Evolutionary conservation across 176 grass and related monocot species (phyloP).

Genomic region (Eleusine coracana): DNA sequence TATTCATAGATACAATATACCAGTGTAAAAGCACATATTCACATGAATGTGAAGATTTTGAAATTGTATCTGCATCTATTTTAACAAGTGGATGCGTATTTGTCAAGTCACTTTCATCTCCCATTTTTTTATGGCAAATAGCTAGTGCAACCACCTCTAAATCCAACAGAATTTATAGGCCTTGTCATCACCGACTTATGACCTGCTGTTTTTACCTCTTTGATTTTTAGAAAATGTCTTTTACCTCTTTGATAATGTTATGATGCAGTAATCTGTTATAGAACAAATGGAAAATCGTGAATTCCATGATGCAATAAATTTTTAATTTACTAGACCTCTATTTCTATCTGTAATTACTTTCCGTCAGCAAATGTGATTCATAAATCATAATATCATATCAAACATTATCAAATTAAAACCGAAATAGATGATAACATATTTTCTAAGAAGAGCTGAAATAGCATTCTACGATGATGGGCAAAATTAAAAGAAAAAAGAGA

Average conservation of each 20-base stretch:
- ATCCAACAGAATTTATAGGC: slow-evolving; percentile 4
- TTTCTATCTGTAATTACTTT: slow-evolving; percentile 25
- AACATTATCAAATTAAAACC: not conserved
- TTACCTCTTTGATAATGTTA: not conserved
- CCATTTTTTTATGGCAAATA: slow-evolving; percentile 1
- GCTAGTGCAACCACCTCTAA: not conserved
- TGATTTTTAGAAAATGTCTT: too few relatives aligned
- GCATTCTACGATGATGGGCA: not conserved
- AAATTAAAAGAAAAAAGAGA: not conserved
- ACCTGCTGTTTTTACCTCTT: not conserved
- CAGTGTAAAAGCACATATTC: not conserved
- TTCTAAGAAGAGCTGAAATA: slow-evolving; percentile 17
- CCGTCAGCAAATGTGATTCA: not conserved
- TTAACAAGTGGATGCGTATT: not conserved
- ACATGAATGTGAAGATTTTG: slow-evolving; percentile 3
- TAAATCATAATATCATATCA: not conserved
- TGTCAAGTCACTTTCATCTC: not conserved
- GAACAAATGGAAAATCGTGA: not conserved
- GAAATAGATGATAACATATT: not conserved
- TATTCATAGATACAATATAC: not conserved
- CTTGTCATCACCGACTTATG: not conserved
- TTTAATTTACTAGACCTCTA: not conserved
- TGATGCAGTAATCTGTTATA: slow-evolving; percentile 3
- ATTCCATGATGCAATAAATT: not conserved
- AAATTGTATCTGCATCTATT: not conserved